Evolutionary conservation across 2,329 filamentous ascomycete genomes (phyloP).

Genomic region (Trichophyton schoenleinii): DNA sequence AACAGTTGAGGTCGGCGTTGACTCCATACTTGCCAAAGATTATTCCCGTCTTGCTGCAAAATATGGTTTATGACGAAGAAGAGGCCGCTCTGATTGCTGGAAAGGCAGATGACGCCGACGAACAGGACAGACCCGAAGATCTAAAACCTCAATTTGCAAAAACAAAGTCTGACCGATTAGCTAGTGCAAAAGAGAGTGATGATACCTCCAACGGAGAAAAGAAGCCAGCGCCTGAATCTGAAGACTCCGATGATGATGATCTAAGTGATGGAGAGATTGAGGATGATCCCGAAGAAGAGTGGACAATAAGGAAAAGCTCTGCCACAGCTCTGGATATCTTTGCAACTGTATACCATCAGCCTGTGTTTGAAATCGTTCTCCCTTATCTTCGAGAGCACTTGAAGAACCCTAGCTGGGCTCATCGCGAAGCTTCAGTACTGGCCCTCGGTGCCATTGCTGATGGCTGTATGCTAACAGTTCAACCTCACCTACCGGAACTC

Average conservation of each 20-base stretch:
- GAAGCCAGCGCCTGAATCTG: constrained; percentile 40
- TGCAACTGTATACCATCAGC: constrained; percentile 73
- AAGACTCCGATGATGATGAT: constrained; percentile 56
- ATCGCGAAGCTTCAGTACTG: constrained; percentile 85
- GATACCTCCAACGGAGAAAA: constrained; percentile 31
- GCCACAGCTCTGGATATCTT: constrained; percentile 91
- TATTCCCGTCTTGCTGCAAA: constrained; percentile 78
- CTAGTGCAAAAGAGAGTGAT: constrained; percentile 36
- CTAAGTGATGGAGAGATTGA: constrained; percentile 77
- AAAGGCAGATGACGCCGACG: constrained; percentile 77
- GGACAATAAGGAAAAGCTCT: constrained; percentile 94
- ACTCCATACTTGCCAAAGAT: constrained; percentile 70
- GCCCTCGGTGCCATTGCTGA: constrained; percentile 90
- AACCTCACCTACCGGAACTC: constrained; percentile 78
- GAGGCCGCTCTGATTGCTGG: constrained; percentile 76
- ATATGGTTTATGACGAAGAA: constrained; percentile 93
- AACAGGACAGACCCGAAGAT: constrained; percentile 80
- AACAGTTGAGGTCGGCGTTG: constrained; percentile 62
- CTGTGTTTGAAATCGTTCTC: constrained; percentile 82
- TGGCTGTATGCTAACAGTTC: constrained; percentile 80
- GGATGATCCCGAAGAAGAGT: constrained; percentile 70
- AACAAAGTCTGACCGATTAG: constrained; percentile 47
- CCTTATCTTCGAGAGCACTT: constrained; percentile 87
- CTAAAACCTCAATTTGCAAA: constrained; percentile 88
- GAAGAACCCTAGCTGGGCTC: constrained; percentile 77